phyloP scores from a whole-genome alignment of 805 yeast genomes.

The Metschnikowia drakensbergensis region DNA sequence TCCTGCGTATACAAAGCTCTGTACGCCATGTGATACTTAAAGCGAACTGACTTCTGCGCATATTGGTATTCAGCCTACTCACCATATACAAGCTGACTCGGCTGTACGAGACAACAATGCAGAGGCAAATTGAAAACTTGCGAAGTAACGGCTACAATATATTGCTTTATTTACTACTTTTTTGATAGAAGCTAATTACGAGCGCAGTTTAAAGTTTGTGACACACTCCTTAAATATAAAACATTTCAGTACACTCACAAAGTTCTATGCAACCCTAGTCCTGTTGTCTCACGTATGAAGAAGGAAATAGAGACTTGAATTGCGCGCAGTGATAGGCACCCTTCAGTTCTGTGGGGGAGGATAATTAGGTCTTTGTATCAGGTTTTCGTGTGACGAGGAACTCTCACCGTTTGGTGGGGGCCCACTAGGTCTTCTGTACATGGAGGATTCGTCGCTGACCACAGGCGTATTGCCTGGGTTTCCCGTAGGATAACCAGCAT shows the following conservation, averaged over 20 bases:
- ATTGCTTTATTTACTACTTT: too few relatives aligned
- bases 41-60: neutral
- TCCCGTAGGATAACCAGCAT: slow-evolving; percentile 12
- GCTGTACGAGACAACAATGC: too few relatives aligned
- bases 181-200: too few relatives aligned
- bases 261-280: neutral
- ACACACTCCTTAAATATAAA: too few relatives aligned
- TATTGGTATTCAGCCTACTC: neutral
- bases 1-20: neutral
- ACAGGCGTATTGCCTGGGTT: neutral
- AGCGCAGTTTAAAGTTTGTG: too few relatives aligned
- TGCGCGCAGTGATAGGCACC: neutral
- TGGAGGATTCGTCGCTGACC: slow-evolving; percentile 2
- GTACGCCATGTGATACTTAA: neutral
- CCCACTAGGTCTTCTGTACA: slow-evolving; percentile 12
- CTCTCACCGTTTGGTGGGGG: slow-evolving; percentile 8
- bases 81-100: neutral
- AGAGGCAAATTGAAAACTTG: too few relatives aligned
- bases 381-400: neutral
- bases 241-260: too few relatives aligned
- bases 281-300: neutral
- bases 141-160: too few relatives aligned
- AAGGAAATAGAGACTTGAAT: neutral
- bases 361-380: slow-evolving; percentile 1
- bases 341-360: slow-evolving; percentile 4